Base-by-base conservation (phyloP, 306 rosid species). In the Casuarina glauca region DNA sequence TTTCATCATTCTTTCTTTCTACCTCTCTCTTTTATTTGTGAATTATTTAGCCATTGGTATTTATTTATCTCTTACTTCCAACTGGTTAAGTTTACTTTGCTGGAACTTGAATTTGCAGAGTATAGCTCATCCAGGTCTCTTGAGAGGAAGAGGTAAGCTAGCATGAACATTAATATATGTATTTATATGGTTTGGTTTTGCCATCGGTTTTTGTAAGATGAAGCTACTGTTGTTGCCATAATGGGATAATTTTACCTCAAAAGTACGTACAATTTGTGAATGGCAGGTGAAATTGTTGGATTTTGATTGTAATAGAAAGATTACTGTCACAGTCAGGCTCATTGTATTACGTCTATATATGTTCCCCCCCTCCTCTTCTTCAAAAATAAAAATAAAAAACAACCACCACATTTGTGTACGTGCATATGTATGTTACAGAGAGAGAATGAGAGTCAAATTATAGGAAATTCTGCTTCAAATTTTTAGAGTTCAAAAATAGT, bases 101-200 rank as follows among this genome's bases (percentile, higher is more conserved):
- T 58, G 73, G 48, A 71, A 75, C 72, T 84, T 64, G 62, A 84
- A 81, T 76, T 85, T 80, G 90, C 93, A 92, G 98, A 87, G 45
- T 60, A 83, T 83, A 89, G 97, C 80, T 88, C 91, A 15, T 81
- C 84, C 26, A 88, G 87, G 81, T 86, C 98, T 71, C 78, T 76
- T 42, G 97, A 91, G 78, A 90, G 70, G 69, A 84, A 57, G 67
- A 85, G 91, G 98, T 92, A 80, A 78, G 77, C 79, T 74, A 58
- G 50, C 75, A 44, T 49, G 72, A 71, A 53, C 76, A 9, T 13
- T 0, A 12, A 4, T 61, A 11, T 32, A 12, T 61, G 6, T 35
- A 61, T 36, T 4, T 35, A 62, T 62, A 13, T 42, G 26, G 71
- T 9, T 66, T 42, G 49, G 71, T 39, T 26, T 26, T 66, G 26